Base-by-base conservation (phyloP, 202 grass and related monocot species). In the Digitaria exilis region DNA sequence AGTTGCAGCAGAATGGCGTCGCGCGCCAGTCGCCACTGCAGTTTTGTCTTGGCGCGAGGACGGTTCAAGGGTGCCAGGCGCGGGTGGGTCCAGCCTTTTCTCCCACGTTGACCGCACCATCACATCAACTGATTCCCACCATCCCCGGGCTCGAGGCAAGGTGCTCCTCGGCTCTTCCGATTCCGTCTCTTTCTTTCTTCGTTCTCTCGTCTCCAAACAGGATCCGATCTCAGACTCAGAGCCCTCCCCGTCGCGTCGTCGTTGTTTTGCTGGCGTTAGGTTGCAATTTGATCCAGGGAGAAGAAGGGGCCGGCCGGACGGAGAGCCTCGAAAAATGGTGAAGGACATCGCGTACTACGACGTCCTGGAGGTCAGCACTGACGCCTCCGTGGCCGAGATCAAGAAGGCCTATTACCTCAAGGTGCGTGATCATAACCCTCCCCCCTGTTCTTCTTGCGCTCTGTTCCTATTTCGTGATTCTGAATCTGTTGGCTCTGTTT, bases 361-460 rank as follows among this genome's bases (percentile, higher is more conserved):
- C 88, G 82, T 89, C 79, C 80, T 98, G 86, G 90, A 81, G 75
- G 87, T 95, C 56, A 85, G 82, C 88, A 86, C 88, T 5, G 90
- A 88, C 88, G 90, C 95, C 87, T 89, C 95, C 65, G 71, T 89
- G 55, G 82, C 92, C 49, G 79, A 93, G 65, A 97, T 97, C 82
- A 97, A 97, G 92, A 97, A 94, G 84, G 95, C 95, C 2, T 97
- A 97, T 70, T 97, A 97, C 87, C 41, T 94, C 54, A 97, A 97
- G 92, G 95, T 97, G 18, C 61, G 48, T 22, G 77, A 9, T 5
- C 26, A 6, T 31, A 6, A 17, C 15, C 46, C 56, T 76, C 18
- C 4, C 5, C 8, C 13, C 21, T 54, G 30, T 4, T 61, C 13
- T 57, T 42, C 12, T 24, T 16, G 29, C 60, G 0, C 16, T 41